Evolutionary conservation across 257 asterid genomes (phyloP), one percentile per base, ranked within the genome.

Genomic region (Solanum bulbocastanum): DNA sequence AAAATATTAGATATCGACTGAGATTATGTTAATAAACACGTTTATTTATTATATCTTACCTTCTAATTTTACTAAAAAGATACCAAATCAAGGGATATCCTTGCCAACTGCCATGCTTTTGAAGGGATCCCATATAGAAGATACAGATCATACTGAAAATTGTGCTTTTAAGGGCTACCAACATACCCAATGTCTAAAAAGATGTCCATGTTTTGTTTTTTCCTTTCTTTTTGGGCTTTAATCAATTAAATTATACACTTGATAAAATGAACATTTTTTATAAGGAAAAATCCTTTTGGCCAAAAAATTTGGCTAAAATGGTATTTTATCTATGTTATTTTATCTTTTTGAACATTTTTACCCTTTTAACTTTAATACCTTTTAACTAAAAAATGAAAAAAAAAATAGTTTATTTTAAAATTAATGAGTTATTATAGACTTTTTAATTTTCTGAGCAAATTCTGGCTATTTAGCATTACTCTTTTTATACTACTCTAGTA

Each of bases 131-230:
- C 62, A 27, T 44, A 82, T 27, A 82, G 20, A 82, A 82, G 86
- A 82, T 82, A 79, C 66, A 36, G 39, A 42, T 79, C 84, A 44
- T 79, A 46, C 66, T 81, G 18, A 81, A 30, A 27, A 30, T 2
- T 49, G 30, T n/a, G 86, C 44, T 82, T 49, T 82, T 82, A 32
- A 49, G 12, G 44, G 69, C 69, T 49, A 82, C 86, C 68, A 82
- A 32, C 86, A 49, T 46, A 81, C 62, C 69, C 69, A 81, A 49
- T 81, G 69, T 81, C 68, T 20, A 46, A 81, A 82, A 82, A 49
- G 44, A 27, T 16, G 69, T 82, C 11, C 15, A 49, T 20, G 86
- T 49, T 32, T 82, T 82, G 11, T 16, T 49, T 81, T 36, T 36
- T 10, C 18, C 15, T 36, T 74, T 22, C 44, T 74, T 74, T 74